Base-by-base conservation (phyloP, 2,329 filamentous ascomycete genomes). In the Chalaropsis thielavioides region DNA sequence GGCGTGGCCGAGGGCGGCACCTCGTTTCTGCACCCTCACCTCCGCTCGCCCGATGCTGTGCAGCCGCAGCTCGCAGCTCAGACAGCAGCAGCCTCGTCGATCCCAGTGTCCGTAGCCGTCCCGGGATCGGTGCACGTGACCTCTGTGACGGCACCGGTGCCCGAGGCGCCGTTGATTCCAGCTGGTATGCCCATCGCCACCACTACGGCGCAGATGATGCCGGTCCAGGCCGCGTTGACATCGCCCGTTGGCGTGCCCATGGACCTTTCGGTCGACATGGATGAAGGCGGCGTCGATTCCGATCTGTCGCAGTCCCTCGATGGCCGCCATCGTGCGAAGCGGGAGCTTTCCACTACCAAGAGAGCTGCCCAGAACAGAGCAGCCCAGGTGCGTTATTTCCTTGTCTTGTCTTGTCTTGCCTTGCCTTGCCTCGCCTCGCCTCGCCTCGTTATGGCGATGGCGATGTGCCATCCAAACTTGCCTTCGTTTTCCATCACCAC, bases 351-450 rank as follows among this genome's bases (percentile, higher is more conserved):
- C 31, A 94, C 92, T 56, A 96, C 91, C 44, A 99, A 97, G 78
- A 88, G 94, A 69, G 94, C 94, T 35, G 94, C 94, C 10, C 94
- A 99, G 74, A 99, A 99, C 73, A 82, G 94, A 73, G 94, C 92
- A 70, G 94, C 94, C 64, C 94, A 99, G 85, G 94, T 96, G 82
- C 72, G 86, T 74, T 64, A 46, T 31, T 27, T 27, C 22, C 41
- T 31, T 51, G 24, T 15, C 11, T 13, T 51, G 40, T 61, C 6
- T 35, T 58, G 24, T 15, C 24, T 46, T 8, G 5, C 1, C 43
- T 7, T 31, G 31, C 2, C 41, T 13, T 51, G 40, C 46, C 6
- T 35, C 38, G 24, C 27, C 24, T 46, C n/a, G 5, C 1, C 43
- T 7, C 6, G 31, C 2, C 41, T 44, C 17, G 4, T 3, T 17